Percentiles rank a stretch among this genome's conserved stretches.
phyloP scores from a whole-genome alignment of 192 early-diverging fungal species.

The Chytriomyces sp. region DNA sequence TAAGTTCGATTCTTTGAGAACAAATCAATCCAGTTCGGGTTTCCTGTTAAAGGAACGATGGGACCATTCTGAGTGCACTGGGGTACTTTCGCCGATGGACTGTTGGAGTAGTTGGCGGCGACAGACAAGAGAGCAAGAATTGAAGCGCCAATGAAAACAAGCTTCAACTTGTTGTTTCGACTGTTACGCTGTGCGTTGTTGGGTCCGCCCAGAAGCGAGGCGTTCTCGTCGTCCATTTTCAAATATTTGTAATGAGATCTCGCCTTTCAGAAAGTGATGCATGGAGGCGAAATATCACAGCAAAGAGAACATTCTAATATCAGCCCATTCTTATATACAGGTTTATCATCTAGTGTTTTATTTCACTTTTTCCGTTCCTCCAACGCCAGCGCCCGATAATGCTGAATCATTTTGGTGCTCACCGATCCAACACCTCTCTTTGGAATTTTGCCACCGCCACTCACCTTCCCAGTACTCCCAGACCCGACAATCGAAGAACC shows the following conservation, averaged over 20 bases:
- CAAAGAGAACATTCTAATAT: too few species aligned
- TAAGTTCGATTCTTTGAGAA: conserved; percentile 15
- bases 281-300: too few species aligned
- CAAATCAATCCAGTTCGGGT: neutral
- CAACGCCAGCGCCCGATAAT: conserved; percentile 40
- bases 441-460: conserved; percentile 28
- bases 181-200: too few species aligned
- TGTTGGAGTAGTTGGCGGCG: too few species aligned
- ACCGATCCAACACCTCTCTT: conserved; percentile 39
- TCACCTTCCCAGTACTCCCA: neutral
- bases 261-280: too few species aligned
- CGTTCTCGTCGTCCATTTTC: too few species aligned
- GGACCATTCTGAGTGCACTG: conserved; percentile 10
- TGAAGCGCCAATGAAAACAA: too few species aligned
- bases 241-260: too few species aligned
- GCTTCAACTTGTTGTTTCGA: too few species aligned
- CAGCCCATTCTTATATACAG: too few species aligned
- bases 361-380: conserved; percentile 19
- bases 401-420: conserved; percentile 42
- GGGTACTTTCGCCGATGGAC: neutral
- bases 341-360: neutral
- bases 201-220: too few species aligned
- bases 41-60: conserved; percentile 6
- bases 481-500: neutral
- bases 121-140: too few species aligned